A percentile compares a stretch with the other conserved stretches of the same genome.
Evolutionary conservation across 495 filamentous ascomycete species (phyloP).

Genomic region (Podospora conica): DNA sequence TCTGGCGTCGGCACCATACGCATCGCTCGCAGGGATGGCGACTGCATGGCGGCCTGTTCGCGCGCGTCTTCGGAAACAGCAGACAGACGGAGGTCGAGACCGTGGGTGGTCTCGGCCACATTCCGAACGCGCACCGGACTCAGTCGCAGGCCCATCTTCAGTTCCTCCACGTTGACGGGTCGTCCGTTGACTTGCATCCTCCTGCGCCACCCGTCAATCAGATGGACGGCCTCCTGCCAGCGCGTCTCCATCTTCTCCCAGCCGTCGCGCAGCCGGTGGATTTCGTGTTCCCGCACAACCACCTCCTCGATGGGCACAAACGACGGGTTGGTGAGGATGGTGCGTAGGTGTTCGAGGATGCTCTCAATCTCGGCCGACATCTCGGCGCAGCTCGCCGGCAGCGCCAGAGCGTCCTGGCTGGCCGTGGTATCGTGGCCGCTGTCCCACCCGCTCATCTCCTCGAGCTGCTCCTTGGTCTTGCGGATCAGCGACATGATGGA

Average conservation of each 20-base stretch:
- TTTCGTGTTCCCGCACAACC: slow-evolving; percentile 83
- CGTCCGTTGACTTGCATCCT: slow-evolving; percentile 72
- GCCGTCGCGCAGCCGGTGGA: slow-evolving; percentile 67
- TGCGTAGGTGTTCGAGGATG: slow-evolving; percentile 72
- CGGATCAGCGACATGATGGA: slow-evolving; percentile 66
- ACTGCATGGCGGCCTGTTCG: slow-evolving; percentile 13
- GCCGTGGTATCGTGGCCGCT: slow-evolving; percentile 17
- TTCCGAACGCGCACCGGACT: slow-evolving; percentile 52
- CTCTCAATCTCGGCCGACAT: slow-evolving; percentile 64
- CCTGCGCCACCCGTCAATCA: slow-evolving; percentile 92
- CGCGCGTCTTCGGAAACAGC: slow-evolving; percentile 36
- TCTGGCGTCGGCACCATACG: slow-evolving; percentile 32
- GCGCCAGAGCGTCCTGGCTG: slow-evolving; percentile 37
- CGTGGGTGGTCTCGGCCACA: slow-evolving; percentile 42
- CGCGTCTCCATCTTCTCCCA: slow-evolving; percentile 88
- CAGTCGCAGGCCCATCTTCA: slow-evolving; percentile 67
- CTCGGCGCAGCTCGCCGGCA: slow-evolving; percentile 61
- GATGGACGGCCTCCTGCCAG: slow-evolving; percentile 80
- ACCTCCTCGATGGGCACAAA: slow-evolving; percentile 96
- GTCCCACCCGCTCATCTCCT: slow-evolving; percentile 70
- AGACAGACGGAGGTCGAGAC: slow-evolving; percentile 32
- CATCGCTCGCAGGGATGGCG: slow-evolving; percentile 22
- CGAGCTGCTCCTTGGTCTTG: slow-evolving; percentile 62
- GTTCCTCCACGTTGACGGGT: slow-evolving; percentile 74
- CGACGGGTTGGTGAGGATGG: slow-evolving; percentile 83